phyloP scores from a whole-genome alignment of 345 rosid species.

The Limnanthes douglasii region DNA sequence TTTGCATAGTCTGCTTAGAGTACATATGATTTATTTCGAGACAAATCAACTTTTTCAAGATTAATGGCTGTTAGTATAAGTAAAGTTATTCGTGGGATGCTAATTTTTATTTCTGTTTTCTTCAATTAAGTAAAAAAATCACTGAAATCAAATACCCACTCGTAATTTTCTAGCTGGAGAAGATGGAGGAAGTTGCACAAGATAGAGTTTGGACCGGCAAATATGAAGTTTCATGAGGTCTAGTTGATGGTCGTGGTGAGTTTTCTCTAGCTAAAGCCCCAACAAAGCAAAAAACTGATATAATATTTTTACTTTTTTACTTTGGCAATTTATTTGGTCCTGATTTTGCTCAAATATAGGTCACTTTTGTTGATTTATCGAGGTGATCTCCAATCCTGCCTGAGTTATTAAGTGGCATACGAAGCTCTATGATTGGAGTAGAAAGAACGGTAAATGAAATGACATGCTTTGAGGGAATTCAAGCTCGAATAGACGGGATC shows the following conservation, averaged over 20 bases:
- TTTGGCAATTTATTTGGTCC: neutral
- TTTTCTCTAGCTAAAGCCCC: constrained; percentile 76
- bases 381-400: constrained; percentile 60
- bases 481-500: constrained; percentile 91
- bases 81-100: constrained; percentile 1
- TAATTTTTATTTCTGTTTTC: neutral
- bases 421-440: constrained; percentile 54
- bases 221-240: constrained; percentile 67
- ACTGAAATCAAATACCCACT: neutral
- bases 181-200: constrained; percentile 94
- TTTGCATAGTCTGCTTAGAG: constrained; percentile 74
- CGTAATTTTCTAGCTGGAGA: constrained; percentile 32
- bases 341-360: constrained; percentile 22
- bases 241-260: constrained; percentile 83
- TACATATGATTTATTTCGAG: constrained; percentile 63
- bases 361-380: constrained; percentile 64
- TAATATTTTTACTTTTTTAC: constrained; percentile 11
- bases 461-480: constrained; percentile 40
- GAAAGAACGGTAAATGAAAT: constrained; percentile 49
- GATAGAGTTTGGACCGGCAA: constrained; percentile 98
- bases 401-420: constrained; percentile 55
- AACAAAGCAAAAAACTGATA: constrained; percentile 65
- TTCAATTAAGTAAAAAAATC: neutral
- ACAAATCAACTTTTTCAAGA: constrained; percentile 84
- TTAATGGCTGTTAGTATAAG: constrained; percentile 57